Conservation (phyloP, 768 basidiomycete species). For the Dacryopinax spathularia region DNA sequence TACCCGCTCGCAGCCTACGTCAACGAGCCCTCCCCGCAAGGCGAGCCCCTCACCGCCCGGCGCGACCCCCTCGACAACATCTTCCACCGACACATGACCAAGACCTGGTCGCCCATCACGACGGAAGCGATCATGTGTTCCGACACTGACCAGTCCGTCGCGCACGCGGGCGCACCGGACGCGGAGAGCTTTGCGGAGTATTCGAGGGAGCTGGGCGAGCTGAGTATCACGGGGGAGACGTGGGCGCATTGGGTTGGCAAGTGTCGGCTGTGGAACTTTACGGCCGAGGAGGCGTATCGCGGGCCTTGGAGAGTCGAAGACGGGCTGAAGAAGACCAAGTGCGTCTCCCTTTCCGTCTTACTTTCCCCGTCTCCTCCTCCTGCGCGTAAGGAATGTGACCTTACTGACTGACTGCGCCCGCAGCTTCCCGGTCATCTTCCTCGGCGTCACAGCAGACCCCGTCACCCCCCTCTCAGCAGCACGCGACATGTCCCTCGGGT, state of each 20-base stretch:
- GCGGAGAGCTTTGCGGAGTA: no score
- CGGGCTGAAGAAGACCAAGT: slow-evolving; percentile 13
- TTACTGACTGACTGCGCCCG: not conserved
- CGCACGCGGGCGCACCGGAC: no score
- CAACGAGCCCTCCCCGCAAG: not conserved
- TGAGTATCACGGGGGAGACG: slow-evolving; percentile 9
- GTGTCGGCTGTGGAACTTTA: slow-evolving; percentile 9
- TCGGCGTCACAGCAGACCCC: slow-evolving; percentile 13
- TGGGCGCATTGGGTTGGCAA: slow-evolving; percentile 10
- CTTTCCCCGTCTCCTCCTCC: not conserved
- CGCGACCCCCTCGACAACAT: slow-evolving; percentile 6
- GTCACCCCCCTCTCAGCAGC: slow-evolving; percentile 14
- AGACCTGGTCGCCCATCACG: not conserved
- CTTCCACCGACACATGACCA: slow-evolving; percentile 9
- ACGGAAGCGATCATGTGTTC: slow-evolving; percentile 15
- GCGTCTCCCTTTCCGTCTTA: not conserved
- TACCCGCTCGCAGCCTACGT: not conserved
- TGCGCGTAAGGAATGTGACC: not conserved
- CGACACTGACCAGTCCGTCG: slow-evolving; percentile 12
- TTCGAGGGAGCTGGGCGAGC: not conserved
- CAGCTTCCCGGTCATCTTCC: slow-evolving; percentile 13
- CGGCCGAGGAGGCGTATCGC: slow-evolving; percentile 4
- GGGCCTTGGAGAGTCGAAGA: slow-evolving; percentile 13
- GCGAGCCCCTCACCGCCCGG: not conserved
- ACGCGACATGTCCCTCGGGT: slow-evolving; percentile 5